phyloP scores from a whole-genome alignment of 202 grass and related monocot genomes.

The Miscanthus sacchariflorus region DNA sequence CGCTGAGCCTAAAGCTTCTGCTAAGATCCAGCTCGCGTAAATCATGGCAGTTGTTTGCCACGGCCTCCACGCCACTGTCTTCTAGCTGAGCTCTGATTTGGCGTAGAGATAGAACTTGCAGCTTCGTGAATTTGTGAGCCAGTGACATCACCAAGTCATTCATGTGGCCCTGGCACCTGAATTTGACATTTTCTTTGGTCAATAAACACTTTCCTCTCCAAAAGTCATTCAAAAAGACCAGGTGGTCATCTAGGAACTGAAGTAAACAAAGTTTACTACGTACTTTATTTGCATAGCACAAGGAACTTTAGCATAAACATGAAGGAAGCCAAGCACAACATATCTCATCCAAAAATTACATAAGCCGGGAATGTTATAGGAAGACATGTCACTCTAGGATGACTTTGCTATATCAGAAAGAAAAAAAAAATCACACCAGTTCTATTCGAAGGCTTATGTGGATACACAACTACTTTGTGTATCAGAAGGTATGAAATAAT shows the following conservation, averaged over 20 bases:
- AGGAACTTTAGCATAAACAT: not conserved
- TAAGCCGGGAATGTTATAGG: not conserved
- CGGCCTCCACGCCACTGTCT: constrained; percentile 78
- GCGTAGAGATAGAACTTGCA: constrained; percentile 75
- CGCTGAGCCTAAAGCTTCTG: constrained; percentile 82
- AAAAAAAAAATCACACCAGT: not conserved
- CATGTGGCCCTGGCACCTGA: constrained; percentile 93
- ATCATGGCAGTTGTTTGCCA: constrained; percentile 81
- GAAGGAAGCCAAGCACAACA: not conserved
- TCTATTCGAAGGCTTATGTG: not conserved
- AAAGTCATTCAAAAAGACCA: constrained; percentile 22
- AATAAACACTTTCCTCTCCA: constrained; percentile 14
- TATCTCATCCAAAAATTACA: not conserved
- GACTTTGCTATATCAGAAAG: not conserved
- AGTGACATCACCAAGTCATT: constrained; percentile 80
- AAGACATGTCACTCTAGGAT: not conserved
- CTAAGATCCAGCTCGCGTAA: constrained; percentile 82
- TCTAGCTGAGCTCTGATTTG: constrained; percentile 93
- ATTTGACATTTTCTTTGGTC: constrained; percentile 30
- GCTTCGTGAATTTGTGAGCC: constrained; percentile 75
- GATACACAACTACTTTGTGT: not conserved
- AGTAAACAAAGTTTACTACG: not conserved
- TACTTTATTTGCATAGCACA: not conserved
- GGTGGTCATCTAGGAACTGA: not conserved
- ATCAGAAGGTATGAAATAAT: not conserved